Evolutionary conservation across 1,284 basidiomycete genomes (phyloP), one percentile per base, ranked within the genome.

Genomic region (Blastosporella zonata): DNA sequence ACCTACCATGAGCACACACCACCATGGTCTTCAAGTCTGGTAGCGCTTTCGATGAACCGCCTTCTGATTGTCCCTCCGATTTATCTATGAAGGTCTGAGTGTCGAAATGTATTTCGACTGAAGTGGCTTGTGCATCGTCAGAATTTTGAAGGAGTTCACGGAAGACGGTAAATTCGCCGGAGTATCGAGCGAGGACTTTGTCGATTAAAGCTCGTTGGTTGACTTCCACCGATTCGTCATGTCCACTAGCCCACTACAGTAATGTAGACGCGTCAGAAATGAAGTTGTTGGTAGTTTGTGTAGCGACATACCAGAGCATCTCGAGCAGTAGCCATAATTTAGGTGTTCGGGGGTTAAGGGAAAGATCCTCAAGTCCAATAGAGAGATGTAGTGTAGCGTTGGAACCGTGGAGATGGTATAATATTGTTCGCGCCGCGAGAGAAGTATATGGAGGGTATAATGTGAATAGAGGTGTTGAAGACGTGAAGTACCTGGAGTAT

Each of bases 151-250:
- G 72, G 8, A 97, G 81, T 65, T 98, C 95, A 33, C 95, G 81
- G 61, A 94, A 96, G 38, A 95, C 90, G 3, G 93, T 95, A 59
- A 93, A 90, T 69, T 97, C 94, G 46, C 92, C 95, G 18, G 90
- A 92, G 66, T 98, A 99, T 37, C 96, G 78, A 15, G 95, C 92
- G 18, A 97, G 81, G 33, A 96, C 92, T 69, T 92, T 94, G 72
- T 95, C 92, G 50, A 96, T 94, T 44, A 96, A 75, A 7, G 92
- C 93, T 20, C 95, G 80, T 68, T 98, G 96, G 65, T 99, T 97
- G 46, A 98, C 95, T 62, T 95, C 90, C 2, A 97, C 90, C 2
- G 87, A 81, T 63, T 93, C 90, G 58, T 91, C 88, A 56, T 82
- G 75, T 6, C 87, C 88, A 46, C 66, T 74, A 29, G 73, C 79